phyloP scores from a whole-genome alignment of 805 yeast genomes.

The Priceomyces castillae region DNA sequence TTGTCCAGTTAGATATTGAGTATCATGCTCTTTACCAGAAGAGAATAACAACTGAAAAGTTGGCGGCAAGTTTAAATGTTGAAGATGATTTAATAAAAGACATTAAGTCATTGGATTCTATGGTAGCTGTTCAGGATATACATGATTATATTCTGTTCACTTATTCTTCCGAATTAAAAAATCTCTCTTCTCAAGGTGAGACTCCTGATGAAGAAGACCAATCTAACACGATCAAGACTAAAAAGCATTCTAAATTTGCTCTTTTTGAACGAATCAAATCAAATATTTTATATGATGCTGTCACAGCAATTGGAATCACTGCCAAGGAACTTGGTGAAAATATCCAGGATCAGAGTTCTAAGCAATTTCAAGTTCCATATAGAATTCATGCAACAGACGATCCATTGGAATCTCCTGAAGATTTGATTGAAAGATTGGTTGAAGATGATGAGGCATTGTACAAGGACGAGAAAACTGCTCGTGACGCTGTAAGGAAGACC shows the following conservation, averaged over 20 bases:
- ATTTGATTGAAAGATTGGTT: constrained; percentile 47
- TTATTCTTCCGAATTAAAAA: constrained; percentile 59
- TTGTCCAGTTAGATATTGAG: constrained; percentile 81
- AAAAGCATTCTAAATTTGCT: constrained; percentile 59
- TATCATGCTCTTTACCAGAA: constrained; percentile 82
- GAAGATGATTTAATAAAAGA: constrained; percentile 58
- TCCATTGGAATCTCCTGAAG: constrained; percentile 57
- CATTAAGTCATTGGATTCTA: constrained; percentile 53
- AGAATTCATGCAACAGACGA: constrained; percentile 75
- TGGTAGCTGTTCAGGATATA: constrained; percentile 83
- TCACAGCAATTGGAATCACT: constrained; percentile 71
- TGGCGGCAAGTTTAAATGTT: constrained; percentile 51
- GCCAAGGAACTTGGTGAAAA: constrained; percentile 83
- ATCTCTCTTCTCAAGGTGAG: constrained; percentile 25
- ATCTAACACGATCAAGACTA: constrained; percentile 23
- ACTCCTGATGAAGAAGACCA: constrained; percentile 35
- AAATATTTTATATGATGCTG: constrained; percentile 62
- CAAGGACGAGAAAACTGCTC: constrained; percentile 58
- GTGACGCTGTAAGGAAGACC: constrained; percentile 70
- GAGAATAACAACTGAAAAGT: constrained; percentile 56
- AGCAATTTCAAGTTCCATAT: constrained; percentile 40
- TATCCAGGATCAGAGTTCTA: constrained; percentile 57
- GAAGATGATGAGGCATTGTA: constrained; percentile 50
- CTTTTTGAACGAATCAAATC: constrained; percentile 64
- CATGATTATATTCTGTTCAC: constrained; percentile 78